Evolutionary conservation across 768 basidiomycete genomes (phyloP).

Genomic region (Psilocybe cubensis): DNA sequence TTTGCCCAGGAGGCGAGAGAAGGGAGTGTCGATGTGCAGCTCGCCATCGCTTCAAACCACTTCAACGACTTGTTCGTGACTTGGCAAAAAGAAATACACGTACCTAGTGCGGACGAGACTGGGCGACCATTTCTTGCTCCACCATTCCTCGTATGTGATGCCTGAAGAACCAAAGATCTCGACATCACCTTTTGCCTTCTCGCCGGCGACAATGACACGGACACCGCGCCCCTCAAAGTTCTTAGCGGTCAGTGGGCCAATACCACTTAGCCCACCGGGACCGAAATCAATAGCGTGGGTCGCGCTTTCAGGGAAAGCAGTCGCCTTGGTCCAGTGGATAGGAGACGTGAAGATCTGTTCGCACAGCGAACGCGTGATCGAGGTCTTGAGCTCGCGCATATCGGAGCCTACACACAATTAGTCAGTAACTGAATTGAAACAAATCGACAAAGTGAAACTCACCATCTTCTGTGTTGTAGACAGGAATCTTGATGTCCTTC

Average conservation of each 20-base stretch:
- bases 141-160: conserved; percentile 83
- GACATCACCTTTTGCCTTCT: conserved; percentile 84
- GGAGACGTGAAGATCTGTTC: conserved; percentile 92
- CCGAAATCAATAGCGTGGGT: conserved; percentile 98
- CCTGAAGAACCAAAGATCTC: conserved; percentile 76
- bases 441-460: conserved; percentile 29
- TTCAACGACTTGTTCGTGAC: conserved; percentile 11
- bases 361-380: conserved; percentile 86
- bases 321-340: conserved; percentile 93
- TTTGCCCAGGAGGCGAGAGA: conserved; percentile 95
- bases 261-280: conserved; percentile 91
- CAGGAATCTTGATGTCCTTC: conserved; percentile 75
- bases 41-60: conserved; percentile 77
- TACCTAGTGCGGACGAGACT: conserved; percentile 88
- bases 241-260: conserved; percentile 87
- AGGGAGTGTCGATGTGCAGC: conserved; percentile 92
- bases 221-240: conserved; percentile 95
- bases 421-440: conserved; percentile 19
- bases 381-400: conserved; percentile 67
- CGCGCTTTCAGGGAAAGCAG: conserved; percentile 85
- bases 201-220: conserved; percentile 87
- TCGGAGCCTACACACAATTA: conserved; percentile 67
- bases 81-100: conserved; percentile 23
- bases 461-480: conserved; percentile 95
- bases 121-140: conserved; percentile 90